Conservation (phyloP, 2,329 filamentous ascomycete species). For the Diaporthe amygdali region DNA sequence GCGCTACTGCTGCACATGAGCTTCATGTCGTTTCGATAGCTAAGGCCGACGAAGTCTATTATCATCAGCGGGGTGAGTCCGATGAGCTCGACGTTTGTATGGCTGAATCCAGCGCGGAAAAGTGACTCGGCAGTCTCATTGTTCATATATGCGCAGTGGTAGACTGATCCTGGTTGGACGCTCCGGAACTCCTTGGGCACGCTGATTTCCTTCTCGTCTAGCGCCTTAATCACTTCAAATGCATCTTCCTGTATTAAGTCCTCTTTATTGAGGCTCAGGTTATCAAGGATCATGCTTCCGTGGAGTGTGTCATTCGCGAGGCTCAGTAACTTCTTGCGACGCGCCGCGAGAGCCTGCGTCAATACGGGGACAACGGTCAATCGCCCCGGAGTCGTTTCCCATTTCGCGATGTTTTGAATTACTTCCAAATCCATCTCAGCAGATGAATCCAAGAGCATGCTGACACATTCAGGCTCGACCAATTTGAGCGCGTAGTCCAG, state of each 20-base stretch:
- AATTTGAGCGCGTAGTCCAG: background rate
- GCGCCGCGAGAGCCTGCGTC: background rate
- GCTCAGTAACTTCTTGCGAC: background rate
- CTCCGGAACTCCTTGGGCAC: background rate
- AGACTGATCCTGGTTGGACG: background rate
- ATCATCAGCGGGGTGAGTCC: background rate
- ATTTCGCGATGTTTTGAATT: background rate
- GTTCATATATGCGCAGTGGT: background rate
- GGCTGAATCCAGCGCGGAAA: background rate
- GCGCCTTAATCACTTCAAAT: background rate
- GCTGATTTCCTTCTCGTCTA: background rate
- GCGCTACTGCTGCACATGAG: background rate
- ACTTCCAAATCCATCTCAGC: background rate
- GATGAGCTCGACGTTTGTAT: background rate
- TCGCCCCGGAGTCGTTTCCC: background rate
- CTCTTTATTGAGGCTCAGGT: background rate
- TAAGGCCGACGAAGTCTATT: background rate
- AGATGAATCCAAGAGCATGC: background rate
- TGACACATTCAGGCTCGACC: background rate
- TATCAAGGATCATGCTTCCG: background rate
- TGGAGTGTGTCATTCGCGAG: background rate
- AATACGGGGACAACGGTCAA: background rate
- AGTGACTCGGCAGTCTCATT: background rate
- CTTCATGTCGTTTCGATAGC: background rate
- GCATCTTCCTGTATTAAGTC: background rate